A percentile compares a stretch with the other conserved stretches of the same genome.
These are phyloP conservation scores for Lepidium aucheri DNA, from an alignment of 345 rosid species.

Conservation along the genomic window DNA sequence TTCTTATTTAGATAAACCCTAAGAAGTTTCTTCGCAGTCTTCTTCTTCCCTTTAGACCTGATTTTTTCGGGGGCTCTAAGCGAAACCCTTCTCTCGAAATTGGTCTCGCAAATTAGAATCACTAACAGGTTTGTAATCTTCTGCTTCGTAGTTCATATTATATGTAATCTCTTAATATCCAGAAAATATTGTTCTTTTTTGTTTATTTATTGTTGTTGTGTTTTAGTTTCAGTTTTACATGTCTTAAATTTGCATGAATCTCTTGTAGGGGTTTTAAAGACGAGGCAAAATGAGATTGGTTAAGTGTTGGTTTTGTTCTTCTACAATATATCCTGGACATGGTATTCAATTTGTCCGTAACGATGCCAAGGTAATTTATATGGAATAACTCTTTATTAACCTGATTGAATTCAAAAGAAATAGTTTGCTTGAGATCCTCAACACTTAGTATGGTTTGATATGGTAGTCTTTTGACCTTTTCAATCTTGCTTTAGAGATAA, in stretches of 20 bases:
- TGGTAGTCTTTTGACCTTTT: background rate
- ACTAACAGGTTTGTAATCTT: conserved; percentile 8
- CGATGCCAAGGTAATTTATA: conserved; percentile 53
- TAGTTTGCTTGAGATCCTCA: background rate
- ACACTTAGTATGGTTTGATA: background rate
- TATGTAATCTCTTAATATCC: background rate
- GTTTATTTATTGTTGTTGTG: background rate
- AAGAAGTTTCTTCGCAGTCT: background rate
- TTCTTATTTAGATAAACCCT: conserved; percentile 1
- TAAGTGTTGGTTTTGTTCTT: conserved; percentile 96
- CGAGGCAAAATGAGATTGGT: conserved; percentile 68
- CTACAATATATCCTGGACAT: conserved; percentile 82
- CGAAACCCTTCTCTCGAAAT: background rate
- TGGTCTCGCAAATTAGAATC: background rate
- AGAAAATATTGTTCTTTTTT: background rate
- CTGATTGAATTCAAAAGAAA: background rate
- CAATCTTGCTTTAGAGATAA: background rate
- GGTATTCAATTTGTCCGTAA: conserved; percentile 86
- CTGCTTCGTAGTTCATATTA: background rate
- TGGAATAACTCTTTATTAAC: background rate
- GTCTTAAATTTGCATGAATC: background rate
- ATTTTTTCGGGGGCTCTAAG: background rate
- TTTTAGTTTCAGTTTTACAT: background rate
- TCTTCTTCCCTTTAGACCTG: background rate
- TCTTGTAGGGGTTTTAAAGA: background rate